Evolutionary conservation across 2,329 filamentous ascomycete genomes (phyloP).

Genomic region (Fusarium kyushuense): DNA sequence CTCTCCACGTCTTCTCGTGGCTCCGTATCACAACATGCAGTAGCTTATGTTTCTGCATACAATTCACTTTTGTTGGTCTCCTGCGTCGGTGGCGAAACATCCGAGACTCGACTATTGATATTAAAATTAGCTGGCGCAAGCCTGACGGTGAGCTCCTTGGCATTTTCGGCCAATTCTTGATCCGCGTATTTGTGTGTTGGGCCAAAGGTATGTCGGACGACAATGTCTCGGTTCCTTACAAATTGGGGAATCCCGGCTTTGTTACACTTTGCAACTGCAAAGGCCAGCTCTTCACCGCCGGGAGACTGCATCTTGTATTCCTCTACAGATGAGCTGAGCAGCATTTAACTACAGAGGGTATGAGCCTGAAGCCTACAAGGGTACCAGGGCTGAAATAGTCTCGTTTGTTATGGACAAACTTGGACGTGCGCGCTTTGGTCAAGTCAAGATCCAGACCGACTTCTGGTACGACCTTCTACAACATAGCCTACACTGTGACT

Average conservation of each 20-base stretch:
- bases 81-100: constrained; percentile 59
- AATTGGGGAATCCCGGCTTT: constrained; percentile 51
- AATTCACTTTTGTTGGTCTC: constrained; percentile 52
- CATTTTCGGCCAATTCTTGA: constrained; percentile 78
- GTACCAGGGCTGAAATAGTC: constrained; percentile 56
- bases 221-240: constrained; percentile 63
- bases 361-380: constrained; percentile 60
- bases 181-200: constrained; percentile 73
- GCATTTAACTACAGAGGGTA: constrained; percentile 61
- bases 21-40: not conserved
- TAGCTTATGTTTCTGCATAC: not conserved
- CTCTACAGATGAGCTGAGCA: constrained; percentile 47
- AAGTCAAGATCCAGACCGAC: constrained; percentile 63
- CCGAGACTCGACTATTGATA: constrained; percentile 61
- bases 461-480: constrained; percentile 58
- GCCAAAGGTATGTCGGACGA: constrained; percentile 69
- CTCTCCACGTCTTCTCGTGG: not conserved
- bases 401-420: constrained; percentile 62
- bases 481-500: constrained; percentile 59
- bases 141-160: constrained; percentile 64
- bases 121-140: constrained; percentile 69
- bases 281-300: constrained; percentile 54
- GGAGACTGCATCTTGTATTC: constrained; percentile 62
- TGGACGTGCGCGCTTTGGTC: constrained; percentile 61
- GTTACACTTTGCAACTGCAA: constrained; percentile 45